Base-by-base conservation (phyloP, 73 alveolate genomes). In the Diophrys sp. region DNA sequence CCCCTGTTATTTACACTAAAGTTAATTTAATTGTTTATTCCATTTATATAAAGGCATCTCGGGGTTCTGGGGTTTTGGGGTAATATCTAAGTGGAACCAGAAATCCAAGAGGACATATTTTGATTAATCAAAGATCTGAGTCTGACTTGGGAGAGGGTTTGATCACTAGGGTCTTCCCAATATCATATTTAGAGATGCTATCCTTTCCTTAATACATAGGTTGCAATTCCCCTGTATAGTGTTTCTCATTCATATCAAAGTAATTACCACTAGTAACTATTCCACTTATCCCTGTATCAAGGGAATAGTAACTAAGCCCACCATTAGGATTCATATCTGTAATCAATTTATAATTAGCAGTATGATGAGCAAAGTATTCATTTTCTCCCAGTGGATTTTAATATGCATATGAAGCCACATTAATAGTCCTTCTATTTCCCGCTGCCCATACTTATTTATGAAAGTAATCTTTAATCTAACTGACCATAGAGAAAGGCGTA, bases 391-490 rank as follows among this genome's bases (percentile, higher is more conserved):
- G 82, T 33, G 77, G 67, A 33, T 34, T 33, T 2, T 85, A 33
- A 70, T 79, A 82, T 23, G 80, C 73, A 54, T 83, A 77, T 29
- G 57, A 66, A 0, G 94, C 85, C 0, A 93, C 94, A 31, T 82
- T 87, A 56, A 89, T 72, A 1, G 98, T 93, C 71, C 92, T 93
- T 30, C 92, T 76, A 76, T 89, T 87, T 80, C 98, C 98, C 31
- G 91, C 95, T 29, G 83, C 94, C 55, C 80, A 56, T 31, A 78
- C 75, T 71, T 84, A 90, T 79, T 90, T 93, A 78, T 84, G 93
- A 88, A 88, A 93, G 44, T 89, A 44, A 33, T 56, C 33, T 62
- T 90, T 93, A 29, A 83, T 67, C 29, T 1, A 0, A 29, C 92
- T 91, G 29, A 81, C 67, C 68, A 70, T 66, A 81, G 88, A 80